Percentiles rank a stretch among this genome's conserved stretches.
Evolutionary conservation across 139 green algal species (phyloP).

Genomic region (Chlamydomonas sphaeroides): DNA sequence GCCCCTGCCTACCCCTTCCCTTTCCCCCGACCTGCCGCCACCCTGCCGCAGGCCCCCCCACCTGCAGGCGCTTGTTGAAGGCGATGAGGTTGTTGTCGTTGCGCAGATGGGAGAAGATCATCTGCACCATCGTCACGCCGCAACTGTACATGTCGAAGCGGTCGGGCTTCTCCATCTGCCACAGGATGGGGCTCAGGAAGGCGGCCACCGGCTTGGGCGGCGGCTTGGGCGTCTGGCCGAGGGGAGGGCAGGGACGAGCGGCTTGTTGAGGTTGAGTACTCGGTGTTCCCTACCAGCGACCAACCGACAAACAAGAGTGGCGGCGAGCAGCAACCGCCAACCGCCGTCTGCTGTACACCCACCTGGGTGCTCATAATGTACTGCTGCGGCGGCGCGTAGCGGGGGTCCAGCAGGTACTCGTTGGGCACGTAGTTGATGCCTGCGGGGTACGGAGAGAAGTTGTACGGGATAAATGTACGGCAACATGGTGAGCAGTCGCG

Average conservation of each 20-base stretch:
- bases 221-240: conserved; percentile 57
- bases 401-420: conserved; percentile 92
- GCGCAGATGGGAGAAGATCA: conserved; percentile 80
- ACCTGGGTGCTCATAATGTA: conserved; percentile 88
- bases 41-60: too few relatives aligned
- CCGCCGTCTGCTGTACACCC: too few relatives aligned
- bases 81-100: conserved; percentile 79
- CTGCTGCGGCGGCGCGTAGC: conserved; percentile 92
- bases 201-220: conserved; percentile 63
- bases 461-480: too few relatives aligned
- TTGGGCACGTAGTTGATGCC: conserved; percentile 94
- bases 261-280: too few relatives aligned
- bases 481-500: too few relatives aligned
- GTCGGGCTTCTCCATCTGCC: conserved; percentile 85
- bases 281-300: too few relatives aligned
- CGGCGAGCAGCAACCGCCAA: too few relatives aligned
- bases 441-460: too few relatives aligned
- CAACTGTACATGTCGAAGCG: conserved; percentile 90
- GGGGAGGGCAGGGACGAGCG: background rate
- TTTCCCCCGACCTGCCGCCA: too few relatives aligned
- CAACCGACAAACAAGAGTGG: too few relatives aligned
- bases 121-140: conserved; percentile 81
- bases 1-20: too few relatives aligned
- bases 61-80: conserved; percentile 66
- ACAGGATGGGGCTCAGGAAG: conserved; percentile 89